Base-by-base conservation (phyloP, 805 yeast species). In the Zygoascus biomembranicola region DNA sequence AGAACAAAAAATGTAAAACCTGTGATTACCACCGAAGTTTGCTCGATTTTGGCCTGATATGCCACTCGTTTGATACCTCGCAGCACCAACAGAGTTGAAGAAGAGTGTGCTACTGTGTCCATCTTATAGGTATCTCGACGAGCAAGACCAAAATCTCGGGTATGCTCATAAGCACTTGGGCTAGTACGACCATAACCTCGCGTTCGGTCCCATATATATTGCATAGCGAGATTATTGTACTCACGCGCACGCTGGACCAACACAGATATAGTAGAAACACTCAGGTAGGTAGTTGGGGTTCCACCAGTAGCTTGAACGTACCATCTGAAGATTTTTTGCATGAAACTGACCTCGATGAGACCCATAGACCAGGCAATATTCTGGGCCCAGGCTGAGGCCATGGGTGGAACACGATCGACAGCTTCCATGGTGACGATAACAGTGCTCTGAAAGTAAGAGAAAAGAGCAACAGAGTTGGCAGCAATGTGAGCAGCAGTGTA, bases 351-450 rank as follows among this genome's bases (percentile, higher is more conserved):
- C 66, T 84, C 75, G 61, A 90, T 87, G 55, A 90, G 75, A 1
- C 97, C 97, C 86, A 90, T 87, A 1, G 96, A 87, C 97, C 97
- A 90, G 31, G 89, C 90, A 63, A 90, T 74, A 65, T 90, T 90
- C 68, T 87, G 95, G 6, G 90, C 75, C 97, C 97, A 90, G 9
- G 96, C 82, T 11, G 86, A 77, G 8, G 96, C 97, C 63, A 90
- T 88, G 16, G 97, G 97, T 8, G 97, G 97, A 5, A 87, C 84
- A 54, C 85, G 75, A 63, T 84, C 88, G 48, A 89, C 96, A 57
- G 85, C 85, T 67, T 84, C 79, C 96, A 90, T 87, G 31, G 85
- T 75, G 45, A 90, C 82, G 50, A 90, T 81, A 35, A 87, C 95
- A 32, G 87, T 90, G 59, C 88, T 78, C 72, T 90, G 97, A 77